Conservation (phyloP, 2,329 filamentous ascomycete species). For the Drechslerella dactyloides region DNA sequence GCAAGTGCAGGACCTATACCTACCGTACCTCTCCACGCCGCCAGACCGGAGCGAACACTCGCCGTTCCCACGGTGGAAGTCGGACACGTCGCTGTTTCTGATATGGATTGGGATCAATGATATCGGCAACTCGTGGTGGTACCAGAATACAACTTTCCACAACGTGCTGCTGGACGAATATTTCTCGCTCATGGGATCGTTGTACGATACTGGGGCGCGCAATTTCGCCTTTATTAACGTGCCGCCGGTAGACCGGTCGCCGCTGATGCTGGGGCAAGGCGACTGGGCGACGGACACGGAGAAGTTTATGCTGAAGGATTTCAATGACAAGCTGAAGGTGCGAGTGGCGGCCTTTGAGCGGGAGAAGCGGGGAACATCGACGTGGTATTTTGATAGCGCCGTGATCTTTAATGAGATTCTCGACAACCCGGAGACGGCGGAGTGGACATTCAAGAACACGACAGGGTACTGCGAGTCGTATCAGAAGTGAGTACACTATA, state of each 20-base stretch:
- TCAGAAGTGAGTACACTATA: conserved; percentile 60
- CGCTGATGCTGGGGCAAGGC: conserved; percentile 61
- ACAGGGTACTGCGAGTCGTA: conserved; percentile 66
- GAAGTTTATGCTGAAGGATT: conserved; percentile 62
- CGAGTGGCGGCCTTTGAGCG: conserved; percentile 60
- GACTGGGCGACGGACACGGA: conserved; percentile 56
- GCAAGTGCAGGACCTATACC: conserved; percentile 58
- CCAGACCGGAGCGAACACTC: conserved; percentile 56
- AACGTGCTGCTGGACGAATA: conserved; percentile 60
- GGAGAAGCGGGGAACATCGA: conserved; percentile 38
- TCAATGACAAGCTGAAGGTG: conserved; percentile 62
- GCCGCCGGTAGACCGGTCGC: conserved; percentile 65
- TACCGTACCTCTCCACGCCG: conserved; percentile 55
- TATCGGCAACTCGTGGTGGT: conserved; percentile 62
- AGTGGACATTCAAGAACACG: conserved; percentile 64
- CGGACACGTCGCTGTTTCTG: conserved; percentile 61
- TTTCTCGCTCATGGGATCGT: conserved; percentile 58
- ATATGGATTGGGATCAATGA: conserved; percentile 67
- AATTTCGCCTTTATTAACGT: conserved; percentile 69
- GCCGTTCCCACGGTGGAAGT: conserved; percentile 58
- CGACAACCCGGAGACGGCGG: conserved; percentile 60
- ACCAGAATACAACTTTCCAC: conserved; percentile 51
- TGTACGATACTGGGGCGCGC: conserved; percentile 65
- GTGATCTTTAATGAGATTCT: conserved; percentile 64
- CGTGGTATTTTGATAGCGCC: conserved; percentile 62